Evolutionary conservation across 148 eudicot species (phyloP).

Genomic region (Camellia lanceoleosa): DNA sequence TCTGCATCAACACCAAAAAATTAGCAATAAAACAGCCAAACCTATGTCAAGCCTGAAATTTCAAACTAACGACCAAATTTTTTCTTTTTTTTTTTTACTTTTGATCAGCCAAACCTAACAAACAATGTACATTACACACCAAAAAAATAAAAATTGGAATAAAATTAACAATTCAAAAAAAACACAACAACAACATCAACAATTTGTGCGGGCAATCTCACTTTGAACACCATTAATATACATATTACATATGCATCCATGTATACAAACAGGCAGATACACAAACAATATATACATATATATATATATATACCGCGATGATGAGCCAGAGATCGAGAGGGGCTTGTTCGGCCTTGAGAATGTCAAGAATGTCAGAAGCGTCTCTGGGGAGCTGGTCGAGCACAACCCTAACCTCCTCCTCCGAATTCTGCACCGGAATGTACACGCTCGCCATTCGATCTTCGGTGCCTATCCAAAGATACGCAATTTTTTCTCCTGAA

Average conservation of each 20-base stretch:
- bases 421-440: slow-evolving; percentile 86
- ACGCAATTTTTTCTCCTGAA: too few relatives aligned
- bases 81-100: too few relatives aligned
- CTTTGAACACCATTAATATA: background rate
- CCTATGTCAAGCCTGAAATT: background rate
- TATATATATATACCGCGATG: slow-evolving; percentile 53
- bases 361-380: slow-evolving; percentile 93
- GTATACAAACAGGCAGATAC: background rate
- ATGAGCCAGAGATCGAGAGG: slow-evolving; percentile 93
- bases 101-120: too few relatives aligned
- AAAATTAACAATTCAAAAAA: background rate
- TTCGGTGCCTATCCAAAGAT: background rate
- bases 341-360: slow-evolving; percentile 97
- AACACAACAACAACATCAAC: background rate
- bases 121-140: background rate
- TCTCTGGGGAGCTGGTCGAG: slow-evolving; percentile 88
- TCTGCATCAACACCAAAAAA: slow-evolving; percentile 43
- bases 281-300: background rate
- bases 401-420: slow-evolving; percentile 81
- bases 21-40: background rate
- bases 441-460: slow-evolving; percentile 69
- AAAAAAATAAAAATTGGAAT: too few relatives aligned
- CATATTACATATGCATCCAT: background rate
- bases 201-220: background rate
- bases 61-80: background rate